These are phyloP conservation scores for Pugionium cornutum DNA, from an alignment of 345 rosid species.

Conservation along the genomic window DNA sequence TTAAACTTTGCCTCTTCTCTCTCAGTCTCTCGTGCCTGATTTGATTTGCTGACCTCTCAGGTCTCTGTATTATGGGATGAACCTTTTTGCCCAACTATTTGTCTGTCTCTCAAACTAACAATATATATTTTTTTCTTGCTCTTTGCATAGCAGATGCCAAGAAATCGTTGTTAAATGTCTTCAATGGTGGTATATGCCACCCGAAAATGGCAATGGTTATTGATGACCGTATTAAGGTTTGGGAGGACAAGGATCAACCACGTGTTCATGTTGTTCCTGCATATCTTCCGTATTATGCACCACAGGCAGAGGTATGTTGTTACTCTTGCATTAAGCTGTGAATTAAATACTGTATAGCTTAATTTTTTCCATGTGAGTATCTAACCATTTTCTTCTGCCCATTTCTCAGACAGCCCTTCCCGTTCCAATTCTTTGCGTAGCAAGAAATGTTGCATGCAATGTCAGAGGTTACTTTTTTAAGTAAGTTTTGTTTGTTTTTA, in stretches of 20 bases:
- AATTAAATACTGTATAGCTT: constrained; percentile 14
- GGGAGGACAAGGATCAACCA: constrained; percentile 99
- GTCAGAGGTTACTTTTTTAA: constrained; percentile 94
- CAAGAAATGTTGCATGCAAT: constrained; percentile 99
- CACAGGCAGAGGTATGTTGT: constrained; percentile 86
- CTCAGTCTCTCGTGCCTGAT: constrained; percentile 22
- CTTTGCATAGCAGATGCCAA: constrained; percentile 56
- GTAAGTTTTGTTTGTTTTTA: constrained; percentile 51
- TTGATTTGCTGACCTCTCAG: constrained; percentile 22
- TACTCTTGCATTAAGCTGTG: constrained; percentile 21
- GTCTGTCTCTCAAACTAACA: constrained; percentile 10
- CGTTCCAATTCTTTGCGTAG: constrained; percentile 90
- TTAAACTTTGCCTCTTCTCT: constrained; percentile 6
- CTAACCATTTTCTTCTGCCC: constrained; percentile 21
- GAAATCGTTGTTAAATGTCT: constrained; percentile 84
- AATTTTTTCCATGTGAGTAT: constrained; percentile 21
- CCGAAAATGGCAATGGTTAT: constrained; percentile 99
- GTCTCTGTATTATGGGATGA: constrained; percentile 17
- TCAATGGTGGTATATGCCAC: constrained; percentile 84
- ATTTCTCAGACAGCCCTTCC: constrained; percentile 67
- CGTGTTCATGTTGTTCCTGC: constrained; percentile 96
- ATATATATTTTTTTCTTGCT: constrained; percentile 25
- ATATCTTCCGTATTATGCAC: constrained; percentile 92
- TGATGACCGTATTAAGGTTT: constrained; percentile 94
- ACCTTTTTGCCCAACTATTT: constrained; percentile 8